Evolutionary conservation across 108 stramenopile genomes (phyloP), one percentile per base, ranked within the genome.

Genomic region (Nitzschia sp.): DNA sequence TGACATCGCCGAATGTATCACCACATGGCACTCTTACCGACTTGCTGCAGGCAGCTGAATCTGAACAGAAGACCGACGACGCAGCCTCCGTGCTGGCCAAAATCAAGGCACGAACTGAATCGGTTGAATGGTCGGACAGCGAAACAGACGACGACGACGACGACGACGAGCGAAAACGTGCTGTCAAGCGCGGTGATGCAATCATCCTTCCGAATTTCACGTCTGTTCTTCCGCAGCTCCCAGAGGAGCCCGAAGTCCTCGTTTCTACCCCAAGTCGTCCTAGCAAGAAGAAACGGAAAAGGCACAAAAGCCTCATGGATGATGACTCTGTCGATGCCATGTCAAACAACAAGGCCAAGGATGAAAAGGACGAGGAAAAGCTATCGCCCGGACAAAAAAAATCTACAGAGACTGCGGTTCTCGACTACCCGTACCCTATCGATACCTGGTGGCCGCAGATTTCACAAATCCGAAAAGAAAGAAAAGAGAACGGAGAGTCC

Each of bases 401-500:
- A 16, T 44, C 58, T 46, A 38, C 47, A 23, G 69, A 60, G 34
- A 16, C 61, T 26, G 58, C 32, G 2, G 61, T 72, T 38, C 52
- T 70, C 34, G 71, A 75, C 26, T 75, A 73, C 26, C 73, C 76
- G 11, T 75, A 68, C 34, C 84, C 76, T 1, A 45, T 85, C 44
- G 88, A 89, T 41, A 63, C 73, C n/a, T 92, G 91, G 91, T 92
- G 91, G 91, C 91, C 91, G 29, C 78, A 84, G 16, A 59, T 71
- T 16, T 32, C 45, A 11, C 50, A 53, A 30, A 84, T 89, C n/a
- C 84, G 79, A 8, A 66, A 79, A 25, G 91, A 92, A 75, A 60
- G 81, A 28, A 76, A 75, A 38, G 36, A 67, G 30, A 33, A 50
- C 16, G 85, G 79, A 15, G 68, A 73, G 19, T 44, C 54, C 13